Evolutionary conservation across 1,284 basidiomycete genomes (phyloP), one percentile per base, ranked within the genome.

Genomic region (Austroboletus novae-zelandiae): DNA sequence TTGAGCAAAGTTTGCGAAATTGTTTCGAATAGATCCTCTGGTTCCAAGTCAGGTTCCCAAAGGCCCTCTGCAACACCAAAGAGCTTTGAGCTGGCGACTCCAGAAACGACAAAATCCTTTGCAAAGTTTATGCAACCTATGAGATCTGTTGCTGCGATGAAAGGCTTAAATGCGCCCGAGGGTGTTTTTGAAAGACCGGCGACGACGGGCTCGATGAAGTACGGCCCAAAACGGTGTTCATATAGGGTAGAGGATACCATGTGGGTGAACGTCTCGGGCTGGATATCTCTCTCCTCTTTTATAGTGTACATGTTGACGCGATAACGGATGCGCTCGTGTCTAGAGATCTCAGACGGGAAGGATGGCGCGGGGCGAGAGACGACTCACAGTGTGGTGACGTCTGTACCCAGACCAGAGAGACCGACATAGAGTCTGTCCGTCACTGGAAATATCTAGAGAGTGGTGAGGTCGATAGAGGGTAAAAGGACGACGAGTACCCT

Each of bases 241-340:
- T 99, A 99, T 27, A 99, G 80, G n/a, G 96, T 97, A 50, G 92
- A 95, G 48, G 92, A 95, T 56, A 98, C 89, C 57, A 99, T 85
- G 66, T 96, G 92, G 23, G 94, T 91, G 72, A 99, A 98, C 9
- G 94, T 94, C 74, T 95, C 87, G 43, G 97, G 97, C 61, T 94
- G 88, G 65, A 99, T 98, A 63, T 95, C 89, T 54, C 97, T 84
- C 68, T 98, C 96, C 71, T 99, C 97, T 75, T 99, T 99, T 83
- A 99, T 98, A 44, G 92, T 91, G 76, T 98, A 99, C 92, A 99
- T 97, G 77, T 99, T 99, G 52, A 97, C 88, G 54, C 95, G 82
- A 74, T 91, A 97, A 50, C 97, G 85, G 64, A 98, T 87, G 48
- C 85, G 83, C 70, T 98, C 93, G 58, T 84, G 86, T 58, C 92